Base-by-base conservation (phyloP, 257 asterid genomes). In the Jacaranda mimosifolia region DNA sequence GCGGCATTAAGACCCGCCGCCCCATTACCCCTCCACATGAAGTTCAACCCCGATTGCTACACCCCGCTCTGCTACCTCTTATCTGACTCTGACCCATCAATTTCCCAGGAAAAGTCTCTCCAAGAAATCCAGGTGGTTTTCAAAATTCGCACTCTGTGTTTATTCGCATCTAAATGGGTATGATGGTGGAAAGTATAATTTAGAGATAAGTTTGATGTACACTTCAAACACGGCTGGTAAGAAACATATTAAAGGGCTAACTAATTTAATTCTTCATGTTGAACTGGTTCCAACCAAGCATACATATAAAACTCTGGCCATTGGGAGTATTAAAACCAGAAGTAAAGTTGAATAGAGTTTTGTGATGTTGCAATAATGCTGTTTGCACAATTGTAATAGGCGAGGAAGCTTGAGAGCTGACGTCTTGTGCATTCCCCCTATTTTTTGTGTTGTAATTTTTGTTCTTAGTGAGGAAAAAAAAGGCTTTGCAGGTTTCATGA, bases 1-100 rank as follows among this genome's bases (percentile, higher is more conserved):
- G 99, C 18, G 98, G 98, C 21, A 94, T 98, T 78, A 94, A 94
- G 85, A 94, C 99, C 51, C 96, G 99, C 69, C 90, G 98, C 58
- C 99, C 99, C 35, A 90, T 94, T 51, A 94, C 99, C 9, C 9
- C 97, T 94, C 45, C 97, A 94, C 83, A 91, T 94, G 99, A 91
- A 90, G 86, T 94, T 88, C 77, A 91, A 94, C 74, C 99, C 97
- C 45, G 92, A 89, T 26, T 91, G 97, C 63, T 78, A 89, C 75
- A 73, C 88, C 26, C 97, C 99, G 71, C 89, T 91, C 39, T 94
- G 98, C 77, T 88, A 82, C 75, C 86, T 95, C 82, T 80, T 89
- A 21, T 86, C 97, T 55, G 97, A 92, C 26, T 87, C 94, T 58
- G 97, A 94, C 81, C 94, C 96, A 0, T 84, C 97, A 2, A 56